These are phyloP conservation scores for Fusarium ramigenum DNA, from an alignment of 2,329 filamentous ascomycete species.

Conservation along the genomic window DNA sequence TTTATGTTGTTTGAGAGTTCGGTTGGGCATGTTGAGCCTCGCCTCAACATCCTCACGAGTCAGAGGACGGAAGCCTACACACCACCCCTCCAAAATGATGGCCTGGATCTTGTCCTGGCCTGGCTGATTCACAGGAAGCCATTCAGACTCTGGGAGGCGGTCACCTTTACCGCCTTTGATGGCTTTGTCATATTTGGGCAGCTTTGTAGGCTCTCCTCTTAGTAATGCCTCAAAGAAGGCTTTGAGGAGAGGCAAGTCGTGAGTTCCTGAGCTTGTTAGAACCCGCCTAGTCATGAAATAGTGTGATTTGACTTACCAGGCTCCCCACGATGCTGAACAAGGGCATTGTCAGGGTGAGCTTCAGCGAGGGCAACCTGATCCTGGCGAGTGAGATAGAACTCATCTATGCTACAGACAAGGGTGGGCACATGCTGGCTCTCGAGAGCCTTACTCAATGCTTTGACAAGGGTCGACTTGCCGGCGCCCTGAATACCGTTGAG, in stretches of 20 bases:
- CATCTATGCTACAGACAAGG: conserved; percentile 84
- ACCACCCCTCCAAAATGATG: conserved; percentile 91
- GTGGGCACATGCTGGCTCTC: conserved; percentile 67
- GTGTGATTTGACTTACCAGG: conserved; percentile 61
- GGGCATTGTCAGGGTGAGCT: conserved; percentile 73
- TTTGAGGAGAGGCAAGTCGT: conserved; percentile 74
- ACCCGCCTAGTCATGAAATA: background rate
- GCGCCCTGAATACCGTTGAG: conserved; percentile 92
- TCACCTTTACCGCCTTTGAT: conserved; percentile 80
- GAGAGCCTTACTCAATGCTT: conserved; percentile 70
- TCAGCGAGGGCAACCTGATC: conserved; percentile 73
- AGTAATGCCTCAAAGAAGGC: conserved; percentile 70
- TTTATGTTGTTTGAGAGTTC: conserved; percentile 57
- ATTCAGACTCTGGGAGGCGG: conserved; percentile 69
- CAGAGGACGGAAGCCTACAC: conserved; percentile 80
- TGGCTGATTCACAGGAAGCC: conserved; percentile 66
- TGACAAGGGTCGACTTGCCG: conserved; percentile 90
- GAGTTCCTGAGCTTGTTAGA: conserved; percentile 58
- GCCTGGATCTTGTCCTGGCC: conserved; percentile 65
- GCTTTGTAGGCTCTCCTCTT: conserved; percentile 58
- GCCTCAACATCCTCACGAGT: conserved; percentile 60
- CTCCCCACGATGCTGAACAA: conserved; percentile 84
- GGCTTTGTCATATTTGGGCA: conserved; percentile 88
- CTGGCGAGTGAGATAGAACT: conserved; percentile 82
- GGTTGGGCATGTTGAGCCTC: conserved; percentile 61